A percentile compares a stretch with the other conserved stretches of the same genome.
phyloP scores from a whole-genome alignment of 345 rosid species.

The Aegle marmelos region DNA sequence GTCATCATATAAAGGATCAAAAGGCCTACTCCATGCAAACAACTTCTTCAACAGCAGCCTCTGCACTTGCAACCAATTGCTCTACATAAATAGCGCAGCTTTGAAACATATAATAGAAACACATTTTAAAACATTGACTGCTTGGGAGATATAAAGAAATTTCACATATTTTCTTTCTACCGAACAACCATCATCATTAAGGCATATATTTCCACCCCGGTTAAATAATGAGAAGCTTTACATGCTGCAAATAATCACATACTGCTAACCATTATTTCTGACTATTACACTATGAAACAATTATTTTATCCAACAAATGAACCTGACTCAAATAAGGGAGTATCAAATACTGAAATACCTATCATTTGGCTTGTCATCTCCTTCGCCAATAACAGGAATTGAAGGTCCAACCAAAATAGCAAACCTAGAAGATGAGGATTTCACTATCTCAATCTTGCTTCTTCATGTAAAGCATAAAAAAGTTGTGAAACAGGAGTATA shows the following conservation, averaged over 20 bases:
- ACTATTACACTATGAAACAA: background rate
- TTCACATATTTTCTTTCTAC: background rate
- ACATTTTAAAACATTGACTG: too few relatives aligned
- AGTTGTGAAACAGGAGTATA: slow-evolving; percentile 8
- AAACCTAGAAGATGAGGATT: slow-evolving; percentile 45
- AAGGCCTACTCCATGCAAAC: slow-evolving; percentile 73
- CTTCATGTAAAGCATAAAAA: slow-evolving; percentile 6
- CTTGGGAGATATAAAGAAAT: background rate
- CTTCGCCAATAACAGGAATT: slow-evolving; percentile 96
- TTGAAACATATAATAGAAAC: background rate
- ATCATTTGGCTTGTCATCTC: slow-evolving; percentile 93
- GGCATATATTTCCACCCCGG: too few relatives aligned
- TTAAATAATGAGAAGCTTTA: background rate
- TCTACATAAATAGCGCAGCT: slow-evolving; percentile 44
- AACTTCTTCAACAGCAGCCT: slow-evolving; percentile 98
- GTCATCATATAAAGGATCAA: slow-evolving; percentile 4
- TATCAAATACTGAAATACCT: slow-evolving; percentile 37
- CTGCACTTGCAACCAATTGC: slow-evolving; percentile 93
- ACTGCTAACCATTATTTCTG: too few relatives aligned
- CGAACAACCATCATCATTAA: too few relatives aligned
- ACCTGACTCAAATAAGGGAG: background rate
- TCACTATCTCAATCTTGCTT: slow-evolving; percentile 15
- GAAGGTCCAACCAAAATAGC: slow-evolving; percentile 97
- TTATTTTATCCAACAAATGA: background rate
- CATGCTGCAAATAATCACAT: background rate